Conservation (phyloP, 1,284 basidiomycete species). For the Ustilago trichophora region DNA sequence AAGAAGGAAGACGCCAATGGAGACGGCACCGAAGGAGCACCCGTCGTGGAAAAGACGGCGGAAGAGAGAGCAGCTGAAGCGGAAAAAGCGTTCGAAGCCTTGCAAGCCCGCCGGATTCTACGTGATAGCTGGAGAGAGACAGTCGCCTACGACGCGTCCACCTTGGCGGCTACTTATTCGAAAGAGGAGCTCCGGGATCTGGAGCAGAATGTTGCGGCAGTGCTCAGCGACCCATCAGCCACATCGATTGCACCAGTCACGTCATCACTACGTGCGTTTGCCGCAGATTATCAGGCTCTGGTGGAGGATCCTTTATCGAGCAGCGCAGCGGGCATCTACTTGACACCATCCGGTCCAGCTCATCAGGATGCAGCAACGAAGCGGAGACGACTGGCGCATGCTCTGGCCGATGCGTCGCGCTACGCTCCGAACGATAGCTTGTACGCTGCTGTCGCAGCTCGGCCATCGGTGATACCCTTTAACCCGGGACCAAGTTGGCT, state of each 20-base stretch:
- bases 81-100: constrained; percentile 43
- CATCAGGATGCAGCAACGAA: constrained; percentile 50
- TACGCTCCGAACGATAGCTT: constrained; percentile 59
- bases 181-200: constrained; percentile 32
- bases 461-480: constrained; percentile 51
- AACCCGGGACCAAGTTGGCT: constrained; percentile 58
- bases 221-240: constrained; percentile 18
- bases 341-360: constrained; percentile 50
- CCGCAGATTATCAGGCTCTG: constrained; percentile 52
- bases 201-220: constrained; percentile 20
- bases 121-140: constrained; percentile 42
- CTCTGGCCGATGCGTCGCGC: constrained; percentile 53
- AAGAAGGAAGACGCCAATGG: constrained; percentile 10
- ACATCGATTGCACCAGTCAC: constrained; percentile 29
- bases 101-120: constrained; percentile 39
- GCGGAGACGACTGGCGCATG: constrained; percentile 53
- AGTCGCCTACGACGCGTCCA: constrained; percentile 30
- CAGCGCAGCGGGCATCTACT: constrained; percentile 32
- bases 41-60: constrained; percentile 26
- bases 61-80: constrained; percentile 48
- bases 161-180: constrained; percentile 28
- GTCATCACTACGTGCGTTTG: constrained; percentile 54
- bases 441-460: constrained; percentile 52
- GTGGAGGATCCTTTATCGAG: constrained; percentile 43
- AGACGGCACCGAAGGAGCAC: constrained; percentile 11